Percentiles rank a stretch among this genome's conserved stretches.
Evolutionary conservation across 1,284 basidiomycete species (phyloP).

Genomic region (Porphyrellus sp.): DNA sequence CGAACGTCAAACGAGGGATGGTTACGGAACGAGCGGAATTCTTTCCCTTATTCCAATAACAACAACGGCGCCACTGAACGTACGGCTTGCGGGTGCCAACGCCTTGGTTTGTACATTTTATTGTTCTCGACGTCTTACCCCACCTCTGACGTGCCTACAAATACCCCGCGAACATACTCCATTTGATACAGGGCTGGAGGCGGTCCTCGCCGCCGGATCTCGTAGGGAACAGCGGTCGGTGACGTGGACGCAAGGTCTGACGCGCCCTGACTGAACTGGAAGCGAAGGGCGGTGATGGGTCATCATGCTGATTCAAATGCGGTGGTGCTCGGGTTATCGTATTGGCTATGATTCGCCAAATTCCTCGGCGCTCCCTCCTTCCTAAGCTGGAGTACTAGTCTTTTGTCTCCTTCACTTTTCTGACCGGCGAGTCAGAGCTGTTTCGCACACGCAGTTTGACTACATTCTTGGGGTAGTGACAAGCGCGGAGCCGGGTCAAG

Average conservation of each 20-base stretch:
- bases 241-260: background rate
- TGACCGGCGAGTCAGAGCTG: constrained; percentile 1
- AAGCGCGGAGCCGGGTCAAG: constrained; percentile 7
- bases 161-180: background rate
- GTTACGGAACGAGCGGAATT: constrained; percentile 18
- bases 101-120: background rate
- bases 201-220: background rate
- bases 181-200: background rate
- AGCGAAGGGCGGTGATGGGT: constrained; percentile 1
- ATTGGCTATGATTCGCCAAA: constrained; percentile 4
- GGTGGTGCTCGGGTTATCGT: constrained; percentile 9
- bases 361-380: constrained; percentile 22
- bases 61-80: constrained; percentile 4
- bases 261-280: background rate
- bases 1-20: constrained; percentile 6
- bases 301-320: constrained; percentile 15
- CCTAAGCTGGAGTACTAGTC: constrained; percentile 13
- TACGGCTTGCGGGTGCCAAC: constrained; percentile 4
- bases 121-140: background rate
- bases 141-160: background rate
- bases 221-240: background rate
- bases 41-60: constrained; percentile 16
- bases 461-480: constrained; percentile 15
- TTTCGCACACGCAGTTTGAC: background rate
- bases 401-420: background rate